Evolutionary conservation across 2,329 filamentous ascomycete species (phyloP).

Genomic region (Fusarium pilosicola): DNA sequence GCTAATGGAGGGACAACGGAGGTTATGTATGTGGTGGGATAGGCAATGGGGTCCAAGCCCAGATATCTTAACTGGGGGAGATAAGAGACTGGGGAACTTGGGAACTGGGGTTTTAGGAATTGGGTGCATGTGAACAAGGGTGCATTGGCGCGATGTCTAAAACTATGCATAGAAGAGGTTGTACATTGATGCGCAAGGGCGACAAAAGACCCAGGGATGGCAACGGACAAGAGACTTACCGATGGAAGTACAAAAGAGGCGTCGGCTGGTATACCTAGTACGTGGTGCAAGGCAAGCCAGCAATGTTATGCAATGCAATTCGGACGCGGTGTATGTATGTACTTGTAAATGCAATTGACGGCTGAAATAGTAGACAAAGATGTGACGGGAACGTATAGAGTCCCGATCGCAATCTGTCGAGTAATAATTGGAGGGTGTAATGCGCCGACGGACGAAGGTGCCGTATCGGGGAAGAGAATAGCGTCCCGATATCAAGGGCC

Average conservation of each 20-base stretch:
- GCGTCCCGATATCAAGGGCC: constrained; percentile 24
- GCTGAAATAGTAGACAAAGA: background rate
- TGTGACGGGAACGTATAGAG: constrained; percentile 31
- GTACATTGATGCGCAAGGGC: constrained; percentile 23
- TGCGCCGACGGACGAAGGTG: constrained; percentile 35
- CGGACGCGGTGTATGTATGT: constrained; percentile 1
- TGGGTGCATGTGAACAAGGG: constrained; percentile 12
- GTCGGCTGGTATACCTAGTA: constrained; percentile 21
- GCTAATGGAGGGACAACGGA: constrained; percentile 19
- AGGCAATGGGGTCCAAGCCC: constrained; percentile 29
- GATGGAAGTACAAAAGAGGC: constrained; percentile 24
- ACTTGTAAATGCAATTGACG: constrained; percentile 12
- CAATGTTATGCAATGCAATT: constrained; percentile 11
- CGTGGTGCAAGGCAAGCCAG: constrained; percentile 26
- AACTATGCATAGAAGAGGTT: constrained; percentile 9
- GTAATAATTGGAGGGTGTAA: constrained; percentile 23
- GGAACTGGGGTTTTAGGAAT: constrained; percentile 19
- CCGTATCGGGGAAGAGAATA: constrained; percentile 35
- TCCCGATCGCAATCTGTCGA: constrained; percentile 16
- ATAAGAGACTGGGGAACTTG: constrained; percentile 32
- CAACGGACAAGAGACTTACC: constrained; percentile 21
- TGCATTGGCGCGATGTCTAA: constrained; percentile 5
- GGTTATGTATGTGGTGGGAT: constrained; percentile 32
- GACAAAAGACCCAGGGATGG: background rate
- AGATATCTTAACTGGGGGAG: constrained; percentile 32